A percentile compares a stretch with the other conserved stretches of the same genome.
Evolutionary conservation across 1,139 yeast species (phyloP).

Genomic region (Geotrichum australiense): DNA sequence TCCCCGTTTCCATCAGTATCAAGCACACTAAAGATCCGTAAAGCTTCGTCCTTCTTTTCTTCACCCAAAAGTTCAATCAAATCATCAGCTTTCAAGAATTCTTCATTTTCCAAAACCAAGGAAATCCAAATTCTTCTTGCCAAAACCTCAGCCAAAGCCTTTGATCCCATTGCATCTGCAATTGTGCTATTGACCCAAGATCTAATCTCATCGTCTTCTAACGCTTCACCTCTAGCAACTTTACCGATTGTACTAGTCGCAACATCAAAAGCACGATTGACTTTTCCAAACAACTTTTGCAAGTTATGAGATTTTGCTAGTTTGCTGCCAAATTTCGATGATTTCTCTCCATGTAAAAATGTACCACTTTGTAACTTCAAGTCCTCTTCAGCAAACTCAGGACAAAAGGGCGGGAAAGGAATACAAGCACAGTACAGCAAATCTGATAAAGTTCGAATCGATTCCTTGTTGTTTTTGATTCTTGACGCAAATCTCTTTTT

Average conservation of each 20-base stretch:
- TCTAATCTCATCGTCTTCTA: slow-evolving; percentile 13
- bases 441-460: slow-evolving; percentile 30
- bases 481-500: slow-evolving; percentile 37
- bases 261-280: slow-evolving; percentile 30
- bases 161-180: slow-evolving; percentile 32
- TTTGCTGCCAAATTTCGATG: slow-evolving; percentile 21
- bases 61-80: slow-evolving; percentile 35
- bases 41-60: slow-evolving; percentile 30
- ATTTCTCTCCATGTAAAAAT: slow-evolving; percentile 21
- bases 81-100: slow-evolving; percentile 33
- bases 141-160: slow-evolving; percentile 30
- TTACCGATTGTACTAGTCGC: slow-evolving; percentile 31
- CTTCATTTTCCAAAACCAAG: slow-evolving; percentile 37
- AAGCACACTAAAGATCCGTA: slow-evolving; percentile 32
- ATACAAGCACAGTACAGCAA: slow-evolving; percentile 33
- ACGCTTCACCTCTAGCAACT: slow-evolving; percentile 26
- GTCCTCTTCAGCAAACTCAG: slow-evolving; percentile 37
- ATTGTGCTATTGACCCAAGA: slow-evolving; percentile 30
- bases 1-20: slow-evolving; percentile 37
- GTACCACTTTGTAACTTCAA: slow-evolving; percentile 28
- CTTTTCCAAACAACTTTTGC: slow-evolving; percentile 27
- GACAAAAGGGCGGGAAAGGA: slow-evolving; percentile 35
- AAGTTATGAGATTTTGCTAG: slow-evolving; percentile 24
- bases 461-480: slow-evolving; percentile 35
- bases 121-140: slow-evolving; percentile 40